phyloP scores from a whole-genome alignment of 257 asterid genomes.

The Parsonsia alboflavescens region DNA sequence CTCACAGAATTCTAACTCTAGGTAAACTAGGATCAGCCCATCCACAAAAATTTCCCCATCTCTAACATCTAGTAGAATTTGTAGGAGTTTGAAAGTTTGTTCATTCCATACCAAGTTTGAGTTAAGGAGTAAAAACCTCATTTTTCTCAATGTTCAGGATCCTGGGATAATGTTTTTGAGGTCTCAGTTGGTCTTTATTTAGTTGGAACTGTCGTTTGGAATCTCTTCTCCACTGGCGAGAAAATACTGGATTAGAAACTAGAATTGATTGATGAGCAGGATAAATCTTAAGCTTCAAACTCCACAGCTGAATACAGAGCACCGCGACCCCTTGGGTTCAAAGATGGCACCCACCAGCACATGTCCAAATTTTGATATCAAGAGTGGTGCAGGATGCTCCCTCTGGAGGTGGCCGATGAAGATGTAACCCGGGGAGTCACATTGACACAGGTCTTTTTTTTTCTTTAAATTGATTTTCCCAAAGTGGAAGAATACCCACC shows the following conservation, averaged over 20 bases:
- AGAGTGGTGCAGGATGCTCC: background rate
- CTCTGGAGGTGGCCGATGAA: background rate
- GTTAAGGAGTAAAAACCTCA: background rate
- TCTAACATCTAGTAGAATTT: background rate
- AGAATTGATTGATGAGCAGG: background rate
- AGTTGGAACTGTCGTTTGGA: constrained; percentile 77
- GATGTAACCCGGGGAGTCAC: background rate
- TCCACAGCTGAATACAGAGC: background rate
- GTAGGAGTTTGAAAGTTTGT: background rate
- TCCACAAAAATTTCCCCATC: too few relatives aligned
- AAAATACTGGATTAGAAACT: constrained; percentile 46
- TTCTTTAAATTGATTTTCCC: background rate
- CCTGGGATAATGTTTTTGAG: constrained; percentile 75
- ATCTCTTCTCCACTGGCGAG: constrained; percentile 85
- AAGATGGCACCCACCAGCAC: background rate
- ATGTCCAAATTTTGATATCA: background rate
- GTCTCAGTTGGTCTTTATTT: constrained; percentile 81
- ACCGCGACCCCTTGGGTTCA: background rate
- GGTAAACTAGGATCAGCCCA: too few relatives aligned
- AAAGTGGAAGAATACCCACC: background rate
- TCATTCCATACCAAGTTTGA: constrained; percentile 5
- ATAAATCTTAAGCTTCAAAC: constrained; percentile 4
- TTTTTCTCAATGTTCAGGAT: constrained; percentile 41
- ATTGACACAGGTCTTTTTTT: background rate
- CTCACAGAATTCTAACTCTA: too few relatives aligned